phyloP scores from a whole-genome alignment of 2,329 filamentous ascomycete species.

The Chaetomium olivaceum region DNA sequence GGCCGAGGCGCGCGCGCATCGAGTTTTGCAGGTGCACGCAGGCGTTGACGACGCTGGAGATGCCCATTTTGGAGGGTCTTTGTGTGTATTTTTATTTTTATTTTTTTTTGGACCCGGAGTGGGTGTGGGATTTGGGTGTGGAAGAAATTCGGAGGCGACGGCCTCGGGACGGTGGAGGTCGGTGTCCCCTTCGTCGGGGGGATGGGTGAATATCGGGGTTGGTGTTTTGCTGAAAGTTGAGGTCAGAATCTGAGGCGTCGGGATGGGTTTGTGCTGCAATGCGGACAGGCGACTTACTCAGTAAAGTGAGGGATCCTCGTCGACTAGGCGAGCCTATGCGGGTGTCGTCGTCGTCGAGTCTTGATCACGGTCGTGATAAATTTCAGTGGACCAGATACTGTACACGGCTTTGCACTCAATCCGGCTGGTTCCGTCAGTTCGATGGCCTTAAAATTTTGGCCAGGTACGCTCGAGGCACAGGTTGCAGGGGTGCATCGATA shows the following conservation, averaged over 20 bases:
- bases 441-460: constrained; percentile 23
- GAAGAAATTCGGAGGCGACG: background rate
- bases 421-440: constrained; percentile 28
- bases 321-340: background rate
- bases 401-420: constrained; percentile 12
- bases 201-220: background rate
- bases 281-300: constrained; percentile 3
- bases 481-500: constrained; percentile 11
- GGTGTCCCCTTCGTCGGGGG: constrained; percentile 8
- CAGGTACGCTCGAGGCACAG: constrained; percentile 9
- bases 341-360: constrained; percentile 12
- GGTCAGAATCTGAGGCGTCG: background rate
- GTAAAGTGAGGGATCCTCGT: background rate
- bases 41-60: constrained; percentile 74
- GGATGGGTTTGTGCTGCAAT: background rate
- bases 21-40: constrained; percentile 93
- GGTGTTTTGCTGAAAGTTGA: background rate
- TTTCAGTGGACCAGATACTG: constrained; percentile 15
- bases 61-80: constrained; percentile 41
- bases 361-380: constrained; percentile 11
- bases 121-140: no score
- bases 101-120: no score
- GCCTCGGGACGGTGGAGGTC: background rate
- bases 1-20: constrained; percentile 75
- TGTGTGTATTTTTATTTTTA: background rate